Conservation (phyloP, 208 protist genomes). For the Kentomonas sorsogonicus region DNA sequence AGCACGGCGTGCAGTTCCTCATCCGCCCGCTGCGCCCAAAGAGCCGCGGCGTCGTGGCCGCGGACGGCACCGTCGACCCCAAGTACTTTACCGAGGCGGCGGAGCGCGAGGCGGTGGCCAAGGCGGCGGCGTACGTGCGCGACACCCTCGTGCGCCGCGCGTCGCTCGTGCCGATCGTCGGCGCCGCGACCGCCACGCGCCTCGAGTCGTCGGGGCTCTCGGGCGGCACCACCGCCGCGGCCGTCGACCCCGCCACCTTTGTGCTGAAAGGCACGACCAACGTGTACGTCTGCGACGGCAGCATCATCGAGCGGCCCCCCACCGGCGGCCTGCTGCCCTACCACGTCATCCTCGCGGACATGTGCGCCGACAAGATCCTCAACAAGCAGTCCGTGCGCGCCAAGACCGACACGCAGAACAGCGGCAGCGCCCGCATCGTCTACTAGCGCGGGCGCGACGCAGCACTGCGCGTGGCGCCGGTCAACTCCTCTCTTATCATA, state of each 20-base stretch:
- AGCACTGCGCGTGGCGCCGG: not conserved
- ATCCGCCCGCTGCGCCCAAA: slow-evolving; percentile 56
- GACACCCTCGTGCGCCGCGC: slow-evolving; percentile 36
- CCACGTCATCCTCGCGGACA: slow-evolving; percentile 57
- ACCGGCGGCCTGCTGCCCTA: slow-evolving; percentile 56
- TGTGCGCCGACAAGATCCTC: slow-evolving; percentile 56
- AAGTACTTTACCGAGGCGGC: slow-evolving; percentile 48
- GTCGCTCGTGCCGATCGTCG: slow-evolving; percentile 37
- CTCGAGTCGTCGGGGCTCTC: slow-evolving; percentile 63
- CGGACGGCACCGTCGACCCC: slow-evolving; percentile 56
- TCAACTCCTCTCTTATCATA: no score
- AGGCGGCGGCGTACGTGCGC: slow-evolving; percentile 54
- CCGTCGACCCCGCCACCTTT: slow-evolving; percentile 49
- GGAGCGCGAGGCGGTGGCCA: slow-evolving; percentile 40
- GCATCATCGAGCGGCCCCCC: slow-evolving; percentile 49
- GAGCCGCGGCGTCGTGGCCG: slow-evolving; percentile 48
- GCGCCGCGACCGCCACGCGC: slow-evolving; percentile 35
- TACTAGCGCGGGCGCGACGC: slow-evolving; percentile 27
- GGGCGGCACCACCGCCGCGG: slow-evolving; percentile 48
- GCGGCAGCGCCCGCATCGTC: slow-evolving; percentile 43
- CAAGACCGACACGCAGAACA: slow-evolving; percentile 26
- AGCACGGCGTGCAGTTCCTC: slow-evolving; percentile 75
- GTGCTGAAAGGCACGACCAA: slow-evolving; percentile 47
- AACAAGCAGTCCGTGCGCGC: slow-evolving; percentile 29
- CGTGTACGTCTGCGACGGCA: slow-evolving; percentile 74